Evolutionary conservation across 2,329 filamentous ascomycete species (phyloP).

Genomic region (Aspergillus udagawae): DNA sequence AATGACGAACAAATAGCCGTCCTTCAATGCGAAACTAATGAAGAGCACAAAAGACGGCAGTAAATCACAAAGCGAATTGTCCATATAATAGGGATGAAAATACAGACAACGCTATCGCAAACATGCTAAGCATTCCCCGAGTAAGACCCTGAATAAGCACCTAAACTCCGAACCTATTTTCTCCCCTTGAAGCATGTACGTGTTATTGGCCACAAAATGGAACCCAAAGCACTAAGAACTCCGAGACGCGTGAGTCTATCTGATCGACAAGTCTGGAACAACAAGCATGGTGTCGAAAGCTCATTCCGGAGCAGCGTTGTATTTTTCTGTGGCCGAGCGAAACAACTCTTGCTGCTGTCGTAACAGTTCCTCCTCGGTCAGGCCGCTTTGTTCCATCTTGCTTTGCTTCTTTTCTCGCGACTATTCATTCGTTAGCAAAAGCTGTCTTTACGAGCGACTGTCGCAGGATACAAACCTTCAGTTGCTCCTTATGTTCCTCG

Average conservation of each 20-base stretch:
- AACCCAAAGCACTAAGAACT: conserved; percentile 4
- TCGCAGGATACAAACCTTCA: conserved; percentile 64
- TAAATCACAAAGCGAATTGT: neutral
- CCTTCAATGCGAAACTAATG: neutral
- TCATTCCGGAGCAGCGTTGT: conserved; percentile 51
- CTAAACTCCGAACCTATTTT: conserved; percentile 20
- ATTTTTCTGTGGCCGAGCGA: conserved; percentile 70
- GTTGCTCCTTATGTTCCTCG: conserved; percentile 83
- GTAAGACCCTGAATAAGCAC: conserved; percentile 3
- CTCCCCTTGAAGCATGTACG: neutral
- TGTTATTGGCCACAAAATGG: neutral
- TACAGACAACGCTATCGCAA: neutral
- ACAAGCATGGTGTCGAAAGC: neutral
- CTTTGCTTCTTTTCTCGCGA: conserved; percentile 94
- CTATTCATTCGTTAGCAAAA: conserved; percentile 44
- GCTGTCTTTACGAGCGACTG: conserved; percentile 1
- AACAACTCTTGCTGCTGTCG: conserved; percentile 90
- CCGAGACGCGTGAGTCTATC: conserved; percentile 18
- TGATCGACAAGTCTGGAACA: conserved; percentile 28
- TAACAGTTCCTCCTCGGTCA: conserved; percentile 85
- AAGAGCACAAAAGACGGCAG: neutral
- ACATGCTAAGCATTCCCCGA: conserved; percentile 1
- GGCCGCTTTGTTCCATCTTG: conserved; percentile 91
- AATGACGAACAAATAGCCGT: neutral
- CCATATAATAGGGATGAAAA: neutral